Evolutionary conservation across 768 basidiomycete species (phyloP).

Genomic region (Pulveroboletus ravenelii): DNA sequence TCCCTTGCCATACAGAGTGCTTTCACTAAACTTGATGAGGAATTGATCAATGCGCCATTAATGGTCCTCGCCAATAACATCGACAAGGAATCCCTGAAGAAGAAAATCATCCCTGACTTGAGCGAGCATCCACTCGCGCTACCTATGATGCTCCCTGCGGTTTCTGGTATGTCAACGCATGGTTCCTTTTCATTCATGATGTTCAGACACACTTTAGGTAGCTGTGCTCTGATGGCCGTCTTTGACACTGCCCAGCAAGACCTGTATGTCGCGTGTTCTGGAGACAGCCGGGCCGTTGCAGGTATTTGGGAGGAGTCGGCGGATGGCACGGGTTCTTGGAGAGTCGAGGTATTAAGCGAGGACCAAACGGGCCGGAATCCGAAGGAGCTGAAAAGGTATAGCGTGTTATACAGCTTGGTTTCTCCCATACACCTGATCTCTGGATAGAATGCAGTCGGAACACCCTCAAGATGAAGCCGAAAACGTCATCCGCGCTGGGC

Average conservation of each 20-base stretch:
- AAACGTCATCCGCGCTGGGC: slow-evolving; percentile 72
- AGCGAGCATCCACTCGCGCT: slow-evolving; percentile 67
- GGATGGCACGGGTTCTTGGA: slow-evolving; percentile 74
- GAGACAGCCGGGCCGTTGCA: slow-evolving; percentile 93
- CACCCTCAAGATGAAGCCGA: slow-evolving; percentile 74
- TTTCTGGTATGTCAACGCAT: slow-evolving; percentile 51
- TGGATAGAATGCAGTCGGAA: slow-evolving; percentile 66
- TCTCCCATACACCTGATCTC: slow-evolving; percentile 1
- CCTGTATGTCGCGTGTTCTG: slow-evolving; percentile 87
- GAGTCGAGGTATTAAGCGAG: slow-evolving; percentile 89
- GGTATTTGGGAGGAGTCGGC: slow-evolving; percentile 77
- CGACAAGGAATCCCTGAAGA: slow-evolving; percentile 46
- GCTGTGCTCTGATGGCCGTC: slow-evolving; percentile 85
- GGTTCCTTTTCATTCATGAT: not conserved
- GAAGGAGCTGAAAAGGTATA: slow-evolving; percentile 76
- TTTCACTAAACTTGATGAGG: slow-evolving; percentile 79
- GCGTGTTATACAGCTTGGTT: not conserved
- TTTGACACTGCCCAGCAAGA: slow-evolving; percentile 81
- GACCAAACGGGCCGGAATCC: slow-evolving; percentile 95
- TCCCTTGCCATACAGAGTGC: slow-evolving; percentile 69
- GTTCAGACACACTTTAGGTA: slow-evolving; percentile 46
- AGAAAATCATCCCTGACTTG: slow-evolving; percentile 55
- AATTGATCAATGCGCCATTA: slow-evolving; percentile 76
- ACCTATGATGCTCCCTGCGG: slow-evolving; percentile 74
- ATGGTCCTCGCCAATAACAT: slow-evolving; percentile 60